phyloP scores from a whole-genome alignment of 306 rosid species.

The Alnus glutinosa region DNA sequence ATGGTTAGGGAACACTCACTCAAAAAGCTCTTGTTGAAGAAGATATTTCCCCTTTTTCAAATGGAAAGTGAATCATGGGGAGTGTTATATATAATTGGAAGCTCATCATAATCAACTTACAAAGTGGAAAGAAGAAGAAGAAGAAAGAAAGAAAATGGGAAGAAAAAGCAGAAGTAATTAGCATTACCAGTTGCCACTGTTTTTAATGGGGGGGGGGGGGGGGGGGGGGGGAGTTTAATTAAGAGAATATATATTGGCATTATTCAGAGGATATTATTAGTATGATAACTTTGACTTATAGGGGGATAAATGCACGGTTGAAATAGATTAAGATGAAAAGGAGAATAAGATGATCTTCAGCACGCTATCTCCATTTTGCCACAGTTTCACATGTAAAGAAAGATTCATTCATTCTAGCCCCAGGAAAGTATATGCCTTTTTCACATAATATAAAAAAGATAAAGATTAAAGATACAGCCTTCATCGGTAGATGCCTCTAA shows the following conservation, averaged over 20 bases:
- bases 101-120: too few species aligned
- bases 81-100: background rate
- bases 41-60: background rate
- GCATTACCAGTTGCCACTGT: background rate
- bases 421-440: slow-evolving; percentile 5
- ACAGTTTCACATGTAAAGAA: background rate
- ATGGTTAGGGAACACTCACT: background rate
- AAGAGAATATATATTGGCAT: slow-evolving; percentile 37
- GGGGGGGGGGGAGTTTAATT: slow-evolving; percentile 1
- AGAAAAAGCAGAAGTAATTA: too few species aligned
- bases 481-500: background rate
- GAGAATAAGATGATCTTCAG: background rate
- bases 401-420: background rate
- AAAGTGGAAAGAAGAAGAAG: background rate
- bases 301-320: slow-evolving; percentile 25
- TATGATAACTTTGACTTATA: slow-evolving; percentile 28
- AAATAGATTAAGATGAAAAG: slow-evolving; percentile 18
- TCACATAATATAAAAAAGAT: background rate
- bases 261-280: slow-evolving; percentile 34
- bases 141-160: background rate
- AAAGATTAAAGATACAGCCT: background rate
- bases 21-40: slow-evolving; percentile 1
- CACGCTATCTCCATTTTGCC: background rate
- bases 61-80: background rate
- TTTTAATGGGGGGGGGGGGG: background rate